Base-by-base conservation (phyloP, 1,284 basidiomycete genomes). In the Ustilago sp. region DNA sequence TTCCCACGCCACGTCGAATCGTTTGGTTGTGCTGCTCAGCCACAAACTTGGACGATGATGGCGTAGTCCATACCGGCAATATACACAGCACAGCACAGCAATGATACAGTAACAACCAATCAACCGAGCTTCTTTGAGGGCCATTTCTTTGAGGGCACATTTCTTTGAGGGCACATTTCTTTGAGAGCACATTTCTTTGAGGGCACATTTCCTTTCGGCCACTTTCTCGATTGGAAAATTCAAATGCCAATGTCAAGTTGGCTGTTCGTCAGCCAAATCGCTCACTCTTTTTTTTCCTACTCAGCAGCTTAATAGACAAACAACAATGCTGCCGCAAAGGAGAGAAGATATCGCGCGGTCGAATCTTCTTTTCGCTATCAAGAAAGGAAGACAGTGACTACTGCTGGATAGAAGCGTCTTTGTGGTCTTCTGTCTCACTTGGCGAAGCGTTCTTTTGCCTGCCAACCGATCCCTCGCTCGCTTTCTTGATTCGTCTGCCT, bases 161-260 rank as follows among this genome's bases (percentile, higher is more conserved):
- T 28, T 51, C 11, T 17, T 53, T 38, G 17, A n/a, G 39, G 5
- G 12, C 6, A 19, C n/a, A 19, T 47, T 47, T 47, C 8, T 47
- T 47, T 47, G 17, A n/a, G 39, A 4, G 12, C 6, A 19, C n/a
- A 19, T 47, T 47, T 47, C 8, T 47, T 47, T 47, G 17, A n/a
- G 23, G 23, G 23, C 23, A 28, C 23, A 28, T 28, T 28, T 51
- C 11, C 32, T 53, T 38, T 55, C 53, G 38, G 38, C 35, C 35
- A 39, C 35, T 38, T 39, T 52, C 19, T 38, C 19, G 17, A 54
- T 54, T 36, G 53, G 6, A 13, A 15, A 39, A 39, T 54, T 54
- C 53, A 54, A 39, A 19, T 54, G 53, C 38, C 53, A 38, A 55
- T 23, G 53, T 55, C 53, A 55, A 55, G 48, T 50, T 50, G 31